Base-by-base conservation (phyloP, 768 basidiomycete genomes). In the Suillus fuscotomentosus region DNA sequence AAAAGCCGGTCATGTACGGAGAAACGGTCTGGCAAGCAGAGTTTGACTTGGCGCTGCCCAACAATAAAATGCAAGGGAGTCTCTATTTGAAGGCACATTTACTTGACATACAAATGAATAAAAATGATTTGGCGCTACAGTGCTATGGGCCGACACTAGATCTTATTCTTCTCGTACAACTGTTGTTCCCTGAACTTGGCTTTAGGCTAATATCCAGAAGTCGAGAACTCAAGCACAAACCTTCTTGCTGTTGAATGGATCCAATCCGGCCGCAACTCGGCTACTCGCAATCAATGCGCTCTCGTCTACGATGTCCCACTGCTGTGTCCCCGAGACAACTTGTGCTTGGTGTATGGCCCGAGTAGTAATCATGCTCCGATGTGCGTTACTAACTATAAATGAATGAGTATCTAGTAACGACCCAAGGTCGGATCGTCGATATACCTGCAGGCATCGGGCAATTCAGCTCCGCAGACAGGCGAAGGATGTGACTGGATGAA, bases 351-450 rank as follows among this genome's bases (percentile, higher is more conserved):
- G 90, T 34, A 92, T 76, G 0, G 93, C 90, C 41, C 91, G 83
- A 7, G 93, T 88, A 6, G 91, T 89, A 66, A 96, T 79, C 71
- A 96, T 80, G 69, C 92, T 89, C 68, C 89, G 88, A 70, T 91
- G 87, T 5, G 92, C 91, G 60, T 82, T 79, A 67, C 92, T 91
- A 66, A 90, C 79, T 59, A 31, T 41, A 59, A 42, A 59, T 13
- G 41, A 31, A 43, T 59, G 6, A 42, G 39, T 13, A 59, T 42
- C 39, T 27, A 5, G 9, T 17, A 6, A 20, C 27, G 6, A 41
- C 57, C 6, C 1, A 42, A 59, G 9, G 41, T 13, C 11, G 17
- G 24, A 20, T 59, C 41, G 10, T 41, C 10, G 15, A 27, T 9
- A 59, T 59, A 42, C 57, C 41, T 20, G 79, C 78, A 9, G 91